Base-by-base conservation (phyloP, 108 stramenopile genomes). In the Heterococcus sp. region DNA sequence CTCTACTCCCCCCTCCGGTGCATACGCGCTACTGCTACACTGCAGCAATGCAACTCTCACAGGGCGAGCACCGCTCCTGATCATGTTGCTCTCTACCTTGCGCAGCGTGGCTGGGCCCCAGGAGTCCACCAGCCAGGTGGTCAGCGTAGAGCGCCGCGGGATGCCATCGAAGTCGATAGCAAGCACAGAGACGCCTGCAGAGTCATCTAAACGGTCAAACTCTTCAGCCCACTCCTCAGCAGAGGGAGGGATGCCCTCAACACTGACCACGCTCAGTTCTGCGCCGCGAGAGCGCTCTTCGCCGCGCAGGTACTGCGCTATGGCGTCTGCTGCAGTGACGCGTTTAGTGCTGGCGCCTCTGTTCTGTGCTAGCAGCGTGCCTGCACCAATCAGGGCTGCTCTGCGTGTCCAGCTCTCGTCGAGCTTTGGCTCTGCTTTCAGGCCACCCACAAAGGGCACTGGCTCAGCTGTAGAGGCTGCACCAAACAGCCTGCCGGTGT, bases 371-470 rank as follows among this genome's bases (percentile, higher is more conserved):
- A 80, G 79, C 72, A 80, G 64, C 3, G 79, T 72, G 33, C 79
- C 79, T 33, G 68, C 71, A 33, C 79, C 79, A 71, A 80, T 39
- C 35, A 80, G 79, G 66, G 72, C 79, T 65, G 79, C 79, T 66
- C 65, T 58, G 72, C 79, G 34, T 31, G 79, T 70, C 71, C 40
- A 71, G 72, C 79, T 69, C 72, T 73, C 72, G 79, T 80, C 68
- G 3, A 80, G 40, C n/a, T 65, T 71, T n/a, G 79, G 79, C 35
- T 80, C 79, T 14, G 79, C 79, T 66, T 73, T 73, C 39, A 71
- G 69, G 8, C 77, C 77, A 1, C 72, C 73, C 26, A 71, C 58
- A 37, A 80, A 80, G 8, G 78, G 78, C n/a, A 80, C 71, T 29
- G 78, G 28, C 27, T 71, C 78, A 3, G 71, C 38, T 8, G 66